Percentiles rank a stretch among this genome's conserved stretches.
These are phyloP conservation scores for Botryobasidium botryosum DNA, from an alignment of 768 basidiomycete genomes.

Conservation along the genomic window DNA sequence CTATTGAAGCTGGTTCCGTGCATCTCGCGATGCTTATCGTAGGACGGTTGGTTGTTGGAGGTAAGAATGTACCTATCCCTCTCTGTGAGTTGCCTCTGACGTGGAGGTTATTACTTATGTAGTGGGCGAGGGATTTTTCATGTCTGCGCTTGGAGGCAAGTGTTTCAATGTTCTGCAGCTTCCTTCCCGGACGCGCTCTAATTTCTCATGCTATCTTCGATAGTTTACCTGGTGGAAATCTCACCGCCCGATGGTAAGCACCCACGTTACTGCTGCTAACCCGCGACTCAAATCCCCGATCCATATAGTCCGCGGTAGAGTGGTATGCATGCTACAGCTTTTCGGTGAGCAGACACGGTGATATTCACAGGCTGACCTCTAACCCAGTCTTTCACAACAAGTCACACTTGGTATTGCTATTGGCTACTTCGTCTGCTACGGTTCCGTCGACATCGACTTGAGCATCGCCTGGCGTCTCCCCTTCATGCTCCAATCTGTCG, in stretches of 20 bases:
- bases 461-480: constrained; percentile 26
- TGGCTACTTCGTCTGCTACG: constrained; percentile 27
- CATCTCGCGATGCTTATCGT: constrained; percentile 25
- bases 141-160: constrained; percentile 18
- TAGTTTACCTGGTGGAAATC: constrained; percentile 14
- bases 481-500: constrained; percentile 21
- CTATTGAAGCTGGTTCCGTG: constrained; percentile 22
- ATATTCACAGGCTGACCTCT: neutral
- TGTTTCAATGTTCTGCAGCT: neutral
- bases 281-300: neutral
- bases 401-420: constrained; percentile 27
- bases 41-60: constrained; percentile 29
- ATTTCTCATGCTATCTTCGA: neutral
- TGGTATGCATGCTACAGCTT: constrained; percentile 27
- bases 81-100: neutral
- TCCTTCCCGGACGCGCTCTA: constrained; percentile 18
- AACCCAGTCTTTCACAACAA: neutral
- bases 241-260: constrained; percentile 11
- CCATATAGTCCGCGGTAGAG: constrained; percentile 22
- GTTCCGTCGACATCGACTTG: constrained; percentile 19
- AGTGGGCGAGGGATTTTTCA: constrained; percentile 30
- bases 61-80: constrained; percentile 8
- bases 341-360: constrained; percentile 14
- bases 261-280: neutral
- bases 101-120: neutral